A percentile compares a stretch with the other conserved stretches of the same genome.
Conservation (phyloP, 2,329 filamentous ascomycete species). For the Ophiostoma novo-ulmi region DNA sequence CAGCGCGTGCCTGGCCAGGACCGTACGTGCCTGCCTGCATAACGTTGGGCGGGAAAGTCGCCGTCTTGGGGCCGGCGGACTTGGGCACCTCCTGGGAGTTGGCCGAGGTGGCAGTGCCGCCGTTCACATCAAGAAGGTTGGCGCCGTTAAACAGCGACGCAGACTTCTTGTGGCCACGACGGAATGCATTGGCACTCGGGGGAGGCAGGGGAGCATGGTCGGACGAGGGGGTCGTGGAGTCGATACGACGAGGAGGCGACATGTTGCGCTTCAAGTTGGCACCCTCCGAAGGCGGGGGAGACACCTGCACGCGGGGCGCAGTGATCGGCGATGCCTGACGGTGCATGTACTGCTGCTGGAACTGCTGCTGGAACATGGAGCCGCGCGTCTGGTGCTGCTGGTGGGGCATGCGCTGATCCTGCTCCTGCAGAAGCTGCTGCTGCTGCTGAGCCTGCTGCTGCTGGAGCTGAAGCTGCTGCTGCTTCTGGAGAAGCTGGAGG, state of each 20-base stretch:
- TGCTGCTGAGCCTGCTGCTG: constrained; percentile 37
- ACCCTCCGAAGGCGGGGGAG: constrained; percentile 65
- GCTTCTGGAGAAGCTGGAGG: constrained; percentile 33
- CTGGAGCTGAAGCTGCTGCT: constrained; percentile 36
- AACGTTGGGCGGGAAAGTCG: constrained; percentile 73
- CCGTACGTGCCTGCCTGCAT: constrained; percentile 74
- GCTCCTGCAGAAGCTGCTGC: constrained; percentile 43
- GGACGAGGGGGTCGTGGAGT: constrained; percentile 54
- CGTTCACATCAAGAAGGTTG: constrained; percentile 46
- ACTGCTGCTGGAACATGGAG: constrained; percentile 17
- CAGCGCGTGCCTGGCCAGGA: constrained; percentile 85
- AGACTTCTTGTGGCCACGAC: constrained; percentile 87
- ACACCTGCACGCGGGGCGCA: constrained; percentile 73
- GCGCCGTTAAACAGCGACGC: constrained; percentile 55
- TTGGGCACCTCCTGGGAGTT: constrained; percentile 48
- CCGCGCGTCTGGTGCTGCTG: constrained; percentile 36
- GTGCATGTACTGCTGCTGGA: constrained; percentile 38
- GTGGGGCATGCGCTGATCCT: constrained; percentile 32
- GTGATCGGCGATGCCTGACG: constrained; percentile 48
- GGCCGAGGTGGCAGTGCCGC: constrained; percentile 39
- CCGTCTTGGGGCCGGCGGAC: constrained; percentile 68
- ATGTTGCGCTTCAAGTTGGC: constrained; percentile 52
- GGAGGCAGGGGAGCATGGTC: constrained; percentile 65
- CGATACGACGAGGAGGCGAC: constrained; percentile 63
- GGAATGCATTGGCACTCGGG: constrained; percentile 86